These are phyloP conservation scores for Annona squamosa DNA, from an alignment of 164 flowering plant genomes.

Conservation along the genomic window DNA sequence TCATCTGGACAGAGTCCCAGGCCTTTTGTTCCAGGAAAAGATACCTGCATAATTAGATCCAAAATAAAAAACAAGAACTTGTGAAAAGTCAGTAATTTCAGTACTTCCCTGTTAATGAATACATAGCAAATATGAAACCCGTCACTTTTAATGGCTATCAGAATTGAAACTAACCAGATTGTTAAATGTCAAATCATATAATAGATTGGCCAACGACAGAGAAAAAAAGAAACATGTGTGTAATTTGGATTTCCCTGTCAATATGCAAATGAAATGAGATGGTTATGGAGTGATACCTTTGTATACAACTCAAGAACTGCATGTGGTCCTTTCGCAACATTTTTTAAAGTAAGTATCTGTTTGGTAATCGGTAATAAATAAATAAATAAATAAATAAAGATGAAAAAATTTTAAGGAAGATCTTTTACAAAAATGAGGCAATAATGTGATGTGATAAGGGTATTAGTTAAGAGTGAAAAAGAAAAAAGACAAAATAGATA, in stretches of 20 bases:
- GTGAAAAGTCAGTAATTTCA: neutral
- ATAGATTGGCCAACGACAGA: neutral
- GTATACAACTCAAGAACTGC: no score
- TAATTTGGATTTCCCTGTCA: neutral
- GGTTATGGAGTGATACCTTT: neutral
- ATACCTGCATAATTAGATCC: slow-evolving; percentile 32
- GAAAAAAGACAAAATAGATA: no score
- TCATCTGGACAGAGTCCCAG: slow-evolving; percentile 41
- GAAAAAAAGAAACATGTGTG: neutral
- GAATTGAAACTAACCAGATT: neutral
- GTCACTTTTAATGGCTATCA: neutral
- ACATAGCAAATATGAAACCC: neutral
- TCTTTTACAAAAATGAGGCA: no score
- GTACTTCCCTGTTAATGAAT: neutral
- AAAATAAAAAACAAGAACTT: neutral
- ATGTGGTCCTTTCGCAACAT: no score
- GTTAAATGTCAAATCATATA: neutral
- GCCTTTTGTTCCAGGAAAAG: slow-evolving; percentile 33
- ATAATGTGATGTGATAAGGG: no score
- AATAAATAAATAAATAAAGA: no score
- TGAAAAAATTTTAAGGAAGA: no score
- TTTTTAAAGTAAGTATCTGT: no score
- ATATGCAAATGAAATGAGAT: neutral
- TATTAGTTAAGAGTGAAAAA: no score
- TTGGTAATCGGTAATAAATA: no score